These are phyloP conservation scores for Erysiphe pulchra DNA, from an alignment of 2,329 filamentous ascomycete species.

Conservation along the genomic window DNA sequence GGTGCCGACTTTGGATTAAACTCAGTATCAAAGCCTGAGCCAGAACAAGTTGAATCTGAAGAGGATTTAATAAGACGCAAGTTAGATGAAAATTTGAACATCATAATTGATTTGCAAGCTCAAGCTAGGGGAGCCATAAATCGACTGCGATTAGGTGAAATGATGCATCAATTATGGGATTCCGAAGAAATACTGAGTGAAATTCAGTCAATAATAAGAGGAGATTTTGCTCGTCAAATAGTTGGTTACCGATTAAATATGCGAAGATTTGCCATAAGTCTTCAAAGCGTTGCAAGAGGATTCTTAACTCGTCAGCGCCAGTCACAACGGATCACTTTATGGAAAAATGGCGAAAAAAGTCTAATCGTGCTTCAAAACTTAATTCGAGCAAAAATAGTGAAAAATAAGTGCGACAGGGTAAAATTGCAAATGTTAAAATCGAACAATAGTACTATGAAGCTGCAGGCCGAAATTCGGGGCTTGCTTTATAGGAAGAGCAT, in stretches of 20 bases:
- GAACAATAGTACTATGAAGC: constrained; percentile 36
- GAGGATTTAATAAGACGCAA: constrained; percentile 71
- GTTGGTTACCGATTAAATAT: constrained; percentile 61
- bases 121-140: constrained; percentile 62
- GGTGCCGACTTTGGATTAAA: constrained; percentile 84
- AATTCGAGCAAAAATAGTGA: constrained; percentile 38
- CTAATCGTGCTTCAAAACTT: constrained; percentile 64
- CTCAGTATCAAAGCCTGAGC: constrained; percentile 47
- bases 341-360: constrained; percentile 43
- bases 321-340: constrained; percentile 35
- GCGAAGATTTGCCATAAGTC: constrained; percentile 49
- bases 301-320: constrained; percentile 43
- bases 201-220: constrained; percentile 66
- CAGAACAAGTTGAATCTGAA: constrained; percentile 57
- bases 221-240: constrained; percentile 67
- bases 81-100: constrained; percentile 45
- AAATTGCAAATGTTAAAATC: constrained; percentile 28
- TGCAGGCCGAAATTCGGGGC: constrained; percentile 41
- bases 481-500: constrained; percentile 35
- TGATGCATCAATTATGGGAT: constrained; percentile 82
- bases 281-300: constrained; percentile 60
- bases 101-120: constrained; percentile 59
- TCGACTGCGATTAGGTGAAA: constrained; percentile 48
- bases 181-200: constrained; percentile 53
- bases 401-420: constrained; percentile 15